Conservation (phyloP, 805 yeast species). For the Candida tallmaniae region DNA sequence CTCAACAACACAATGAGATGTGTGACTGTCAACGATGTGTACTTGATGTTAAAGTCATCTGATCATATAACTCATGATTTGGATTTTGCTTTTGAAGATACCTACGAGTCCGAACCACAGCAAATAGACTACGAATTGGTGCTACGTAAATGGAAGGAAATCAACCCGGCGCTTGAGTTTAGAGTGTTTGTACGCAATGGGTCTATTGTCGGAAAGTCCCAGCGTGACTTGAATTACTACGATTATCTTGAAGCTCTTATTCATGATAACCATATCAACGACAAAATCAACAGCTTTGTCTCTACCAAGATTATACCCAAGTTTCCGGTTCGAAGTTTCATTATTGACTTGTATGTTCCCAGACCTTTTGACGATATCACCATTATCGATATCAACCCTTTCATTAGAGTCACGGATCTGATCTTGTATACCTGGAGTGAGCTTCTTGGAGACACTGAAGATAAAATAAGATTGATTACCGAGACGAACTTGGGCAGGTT, state of each 20-base stretch:
- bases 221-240: conserved; percentile 83
- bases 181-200: conserved; percentile 73
- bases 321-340: conserved; percentile 31
- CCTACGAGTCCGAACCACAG: conserved; percentile 14
- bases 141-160: conserved; percentile 72
- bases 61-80: conserved; percentile 86
- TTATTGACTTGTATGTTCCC: conserved; percentile 81
- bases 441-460: conserved; percentile 33
- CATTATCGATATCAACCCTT: conserved; percentile 85
- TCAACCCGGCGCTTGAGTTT: conserved; percentile 90
- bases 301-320: conserved; percentile 28
- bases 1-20: conserved; percentile 76
- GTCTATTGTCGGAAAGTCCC: conserved; percentile 67
- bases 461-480: conserved; percentile 61
- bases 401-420: conserved; percentile 71
- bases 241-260: conserved; percentile 60
- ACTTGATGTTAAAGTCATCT: conserved; percentile 77
- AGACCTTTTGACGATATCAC: conserved; percentile 62
- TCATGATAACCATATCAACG: conserved; percentile 21
- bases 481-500: conserved; percentile 71
- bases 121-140: conserved; percentile 56
- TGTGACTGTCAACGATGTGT: conserved; percentile 65
- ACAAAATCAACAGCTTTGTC: conserved; percentile 22
- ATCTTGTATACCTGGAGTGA: conserved; percentile 84
- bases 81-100: conserved; percentile 60